These are phyloP conservation scores for Bisporella sp. DNA, from an alignment of 2,329 filamentous ascomycete genomes.

Conservation along the genomic window DNA sequence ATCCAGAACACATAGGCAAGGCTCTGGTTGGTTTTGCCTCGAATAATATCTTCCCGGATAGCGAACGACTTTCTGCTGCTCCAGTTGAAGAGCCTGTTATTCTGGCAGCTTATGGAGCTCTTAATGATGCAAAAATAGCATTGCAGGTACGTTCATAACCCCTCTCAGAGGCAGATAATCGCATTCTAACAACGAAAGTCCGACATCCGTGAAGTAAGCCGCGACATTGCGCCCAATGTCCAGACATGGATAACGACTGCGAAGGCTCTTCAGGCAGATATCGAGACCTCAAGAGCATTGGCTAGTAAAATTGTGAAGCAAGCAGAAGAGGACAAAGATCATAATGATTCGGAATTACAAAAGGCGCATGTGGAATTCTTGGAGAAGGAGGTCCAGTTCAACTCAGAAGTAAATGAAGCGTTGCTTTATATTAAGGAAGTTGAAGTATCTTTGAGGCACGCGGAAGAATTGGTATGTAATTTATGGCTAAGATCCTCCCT, in stretches of 20 bases:
- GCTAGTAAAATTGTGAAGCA: constrained; percentile 76
- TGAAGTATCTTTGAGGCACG: constrained; percentile 53
- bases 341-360: constrained; percentile 33
- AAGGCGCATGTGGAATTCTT: constrained; percentile 52
- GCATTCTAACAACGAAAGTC: constrained; percentile 6
- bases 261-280: constrained; percentile 77
- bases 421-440: constrained; percentile 48
- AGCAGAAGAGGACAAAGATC: constrained; percentile 56
- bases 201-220: constrained; percentile 70
- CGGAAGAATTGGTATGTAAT: constrained; percentile 40
- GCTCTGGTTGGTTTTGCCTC: constrained; percentile 58
- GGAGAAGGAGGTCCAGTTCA: constrained; percentile 51
- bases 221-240: constrained; percentile 70
- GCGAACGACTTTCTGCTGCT: constrained; percentile 32
- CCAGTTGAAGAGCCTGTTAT: constrained; percentile 26
- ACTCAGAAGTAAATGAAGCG: constrained; percentile 45
- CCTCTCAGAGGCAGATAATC: neutral
- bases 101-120: constrained; percentile 33
- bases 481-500: too few relatives aligned
- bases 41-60: constrained; percentile 40
- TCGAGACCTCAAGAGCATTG: constrained; percentile 69
- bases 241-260: constrained; percentile 82
- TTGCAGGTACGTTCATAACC: constrained; percentile 34
- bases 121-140: constrained; percentile 35
- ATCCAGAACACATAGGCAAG: constrained; percentile 35